Conservation (phyloP, 2,329 filamentous ascomycete genomes). For the Phaeophleospora eucalypticola region DNA sequence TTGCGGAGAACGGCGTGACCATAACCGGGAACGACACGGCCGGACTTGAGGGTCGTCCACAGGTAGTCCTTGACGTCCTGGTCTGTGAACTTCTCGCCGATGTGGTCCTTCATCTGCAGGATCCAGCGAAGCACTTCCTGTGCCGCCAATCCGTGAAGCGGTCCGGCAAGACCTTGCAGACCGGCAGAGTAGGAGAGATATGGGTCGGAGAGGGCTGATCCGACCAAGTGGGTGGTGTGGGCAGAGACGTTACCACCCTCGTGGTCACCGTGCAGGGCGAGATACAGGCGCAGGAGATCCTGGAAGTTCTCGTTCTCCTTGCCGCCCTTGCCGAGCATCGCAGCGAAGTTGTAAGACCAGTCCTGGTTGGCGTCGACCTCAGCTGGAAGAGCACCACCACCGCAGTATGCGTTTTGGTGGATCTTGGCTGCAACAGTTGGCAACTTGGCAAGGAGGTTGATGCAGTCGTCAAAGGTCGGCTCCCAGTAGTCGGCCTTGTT, state of each 20-base stretch:
- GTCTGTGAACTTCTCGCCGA: conserved; percentile 73
- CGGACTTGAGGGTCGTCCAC: conserved; percentile 88
- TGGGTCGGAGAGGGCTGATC: conserved; percentile 87
- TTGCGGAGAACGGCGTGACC: conserved; percentile 95
- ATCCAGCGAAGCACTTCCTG: conserved; percentile 98
- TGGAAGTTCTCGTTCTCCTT: conserved; percentile 90
- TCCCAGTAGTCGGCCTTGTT: conserved; percentile 99
- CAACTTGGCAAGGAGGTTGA: conserved; percentile 90
- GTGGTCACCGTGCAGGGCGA: conserved; percentile 95
- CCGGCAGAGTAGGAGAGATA: conserved; percentile 96
- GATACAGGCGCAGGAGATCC: conserved; percentile 86
- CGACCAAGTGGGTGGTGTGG: conserved; percentile 90
- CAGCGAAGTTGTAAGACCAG: conserved; percentile 98
- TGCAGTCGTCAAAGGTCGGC: conserved; percentile 91
- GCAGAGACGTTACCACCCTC: conserved; percentile 97
- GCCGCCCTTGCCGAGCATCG: conserved; percentile 87
- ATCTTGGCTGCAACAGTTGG: conserved; percentile 96
- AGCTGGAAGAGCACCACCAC: conserved; percentile 68
- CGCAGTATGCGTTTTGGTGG: conserved; percentile 83
- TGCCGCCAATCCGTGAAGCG: conserved; percentile 85
- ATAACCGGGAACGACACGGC: conserved; percentile 90
- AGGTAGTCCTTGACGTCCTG: conserved; percentile 83
- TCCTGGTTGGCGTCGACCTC: conserved; percentile 80
- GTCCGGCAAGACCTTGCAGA: conserved; percentile 91
- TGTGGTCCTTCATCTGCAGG: conserved; percentile 85